Evolutionary conservation across 345 rosid species (phyloP), one percentile per base, ranked within the genome.

Genomic region (Sonneratia alba): DNA sequence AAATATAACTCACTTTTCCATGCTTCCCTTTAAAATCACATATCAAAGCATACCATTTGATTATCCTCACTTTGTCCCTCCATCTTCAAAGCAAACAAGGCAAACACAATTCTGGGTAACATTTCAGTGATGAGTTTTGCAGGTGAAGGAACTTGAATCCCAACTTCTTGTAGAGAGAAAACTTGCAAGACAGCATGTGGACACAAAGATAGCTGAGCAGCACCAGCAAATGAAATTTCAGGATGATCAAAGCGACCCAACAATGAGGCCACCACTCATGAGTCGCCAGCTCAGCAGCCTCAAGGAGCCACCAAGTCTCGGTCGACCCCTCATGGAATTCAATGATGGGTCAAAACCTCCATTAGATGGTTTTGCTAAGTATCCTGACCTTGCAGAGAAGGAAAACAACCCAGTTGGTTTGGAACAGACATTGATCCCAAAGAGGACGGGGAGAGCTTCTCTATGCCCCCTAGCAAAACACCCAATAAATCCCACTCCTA

Each of bases 181-280:
- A 79, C 87, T 95, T 21, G 97, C 97, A 38, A 89, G 97, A 68
- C 99, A 92, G 78, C 97, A 95, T 38, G 94, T 95, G 43, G 97
- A 95, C 81, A 85, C 91, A 27, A 95, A 84, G 86, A 87, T 89
- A 24, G 97, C 93, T 38, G 96, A 95, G 81, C 91, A 87, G 34
- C 90, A 81, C 24, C 88, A 76, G 65, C 71, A 81, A 63, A 71
- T 76, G 72, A 85, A 83, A 81, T 88, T 80, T 27, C 86, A 77
- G 14, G 95, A 84, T 59, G 93, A 90, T 67, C 87, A 75, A 68
- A 81, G 53, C 72, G 77, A 19, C 65, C 73, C 79, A 37, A 80
- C 80, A 66, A 62, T 71, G 43, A 88, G 92, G 71, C 85, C 86
- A 15, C 88, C 90, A 9, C 84, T 89, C 24, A 73, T 86, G 68